Conservation (phyloP, 2,329 filamentous ascomycete species). For the Parafenestella ontariensis region DNA sequence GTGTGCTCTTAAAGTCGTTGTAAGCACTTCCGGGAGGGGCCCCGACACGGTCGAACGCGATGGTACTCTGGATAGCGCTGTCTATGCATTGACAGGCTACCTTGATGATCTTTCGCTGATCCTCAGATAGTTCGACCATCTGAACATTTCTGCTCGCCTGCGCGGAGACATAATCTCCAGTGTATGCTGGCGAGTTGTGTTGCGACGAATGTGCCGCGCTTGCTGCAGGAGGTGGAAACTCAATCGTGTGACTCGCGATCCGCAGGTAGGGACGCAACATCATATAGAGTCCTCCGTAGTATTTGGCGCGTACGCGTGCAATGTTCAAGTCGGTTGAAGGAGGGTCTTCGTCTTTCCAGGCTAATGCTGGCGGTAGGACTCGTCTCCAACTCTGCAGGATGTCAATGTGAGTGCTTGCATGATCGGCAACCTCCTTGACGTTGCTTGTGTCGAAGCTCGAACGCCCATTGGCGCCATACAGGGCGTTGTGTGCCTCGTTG, state of each 20-base stretch:
- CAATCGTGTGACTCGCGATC: constrained; percentile 62
- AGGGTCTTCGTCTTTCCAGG: constrained; percentile 71
- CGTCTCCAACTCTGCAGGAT: constrained; percentile 62
- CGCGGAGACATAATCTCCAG: constrained; percentile 28
- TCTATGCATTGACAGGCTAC: constrained; percentile 43
- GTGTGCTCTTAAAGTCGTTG: constrained; percentile 60
- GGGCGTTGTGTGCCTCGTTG: constrained; percentile 62
- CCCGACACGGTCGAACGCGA: constrained; percentile 74
- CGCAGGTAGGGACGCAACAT: constrained; percentile 81
- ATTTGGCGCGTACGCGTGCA: constrained; percentile 88
- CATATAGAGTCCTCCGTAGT: constrained; percentile 90
- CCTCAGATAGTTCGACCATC: constrained; percentile 35
- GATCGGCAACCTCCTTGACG: constrained; percentile 37
- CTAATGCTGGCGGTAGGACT: constrained; percentile 60
- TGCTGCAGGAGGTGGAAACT: constrained; percentile 41
- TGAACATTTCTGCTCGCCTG: constrained; percentile 28
- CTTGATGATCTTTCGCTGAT: constrained; percentile 34
- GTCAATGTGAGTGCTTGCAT: constrained; percentile 43
- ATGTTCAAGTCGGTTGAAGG: constrained; percentile 79
- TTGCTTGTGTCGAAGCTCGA: constrained; percentile 44
- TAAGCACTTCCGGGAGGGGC: constrained; percentile 32
- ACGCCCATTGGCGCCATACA: constrained; percentile 55
- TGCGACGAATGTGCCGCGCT: constrained; percentile 12
- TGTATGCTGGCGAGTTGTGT: constrained; percentile 61
- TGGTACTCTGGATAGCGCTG: constrained; percentile 83